Percentiles rank a stretch among this genome's conserved stretches.
phyloP scores from a whole-genome alignment of 2,329 filamentous ascomycete genomes.

The Alternaria gansuensis region DNA sequence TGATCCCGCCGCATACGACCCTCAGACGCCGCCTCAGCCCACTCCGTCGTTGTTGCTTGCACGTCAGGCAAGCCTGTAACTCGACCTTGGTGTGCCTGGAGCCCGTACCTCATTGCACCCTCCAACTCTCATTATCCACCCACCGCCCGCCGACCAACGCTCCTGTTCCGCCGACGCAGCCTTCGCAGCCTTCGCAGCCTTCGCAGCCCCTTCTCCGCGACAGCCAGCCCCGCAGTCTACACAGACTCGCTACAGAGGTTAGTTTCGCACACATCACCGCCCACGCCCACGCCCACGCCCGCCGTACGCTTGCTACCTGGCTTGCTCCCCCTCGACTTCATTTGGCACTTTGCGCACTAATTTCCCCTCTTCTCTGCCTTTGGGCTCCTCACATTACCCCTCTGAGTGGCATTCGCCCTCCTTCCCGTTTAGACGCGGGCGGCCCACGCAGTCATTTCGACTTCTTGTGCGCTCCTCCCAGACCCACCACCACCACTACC shows the following conservation, averaged over 20 bases:
- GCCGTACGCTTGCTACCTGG: conserved; percentile 26
- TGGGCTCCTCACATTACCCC: conserved; percentile 5
- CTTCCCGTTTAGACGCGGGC: conserved; percentile 7
- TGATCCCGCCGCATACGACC: conserved; percentile 33
- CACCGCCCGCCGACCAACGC: conserved; percentile 22
- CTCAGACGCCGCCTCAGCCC: conserved; percentile 41
- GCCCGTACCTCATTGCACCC: conserved; percentile 27
- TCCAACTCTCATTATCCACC: conserved; percentile 24
- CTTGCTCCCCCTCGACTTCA: conserved; percentile 24
- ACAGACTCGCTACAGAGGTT: conserved; percentile 36
- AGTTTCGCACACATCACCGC: conserved; percentile 33
- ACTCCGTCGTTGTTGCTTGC: conserved; percentile 31
- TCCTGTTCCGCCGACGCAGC: conserved; percentile 17
- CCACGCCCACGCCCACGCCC: conserved; percentile 12
- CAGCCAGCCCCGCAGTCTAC: conserved; percentile 21
- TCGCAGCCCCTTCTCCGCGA: conserved; percentile 16
- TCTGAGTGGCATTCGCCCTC: conserved; percentile 11
- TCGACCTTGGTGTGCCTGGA: conserved; percentile 41
- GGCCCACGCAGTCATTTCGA: conserved; percentile 13
- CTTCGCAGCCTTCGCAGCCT: conserved; percentile 20
- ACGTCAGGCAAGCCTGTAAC: conserved; percentile 21
- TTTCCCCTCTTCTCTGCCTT: conserved; percentile 15
- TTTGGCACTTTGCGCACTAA: conserved; percentile 19
- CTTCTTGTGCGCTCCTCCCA: conserved; percentile 12
- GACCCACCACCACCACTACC: conserved; percentile 2